Evolutionary conservation across 495 filamentous ascomycete genomes (phyloP).

Genomic region (Aspergillus cristatus): DNA sequence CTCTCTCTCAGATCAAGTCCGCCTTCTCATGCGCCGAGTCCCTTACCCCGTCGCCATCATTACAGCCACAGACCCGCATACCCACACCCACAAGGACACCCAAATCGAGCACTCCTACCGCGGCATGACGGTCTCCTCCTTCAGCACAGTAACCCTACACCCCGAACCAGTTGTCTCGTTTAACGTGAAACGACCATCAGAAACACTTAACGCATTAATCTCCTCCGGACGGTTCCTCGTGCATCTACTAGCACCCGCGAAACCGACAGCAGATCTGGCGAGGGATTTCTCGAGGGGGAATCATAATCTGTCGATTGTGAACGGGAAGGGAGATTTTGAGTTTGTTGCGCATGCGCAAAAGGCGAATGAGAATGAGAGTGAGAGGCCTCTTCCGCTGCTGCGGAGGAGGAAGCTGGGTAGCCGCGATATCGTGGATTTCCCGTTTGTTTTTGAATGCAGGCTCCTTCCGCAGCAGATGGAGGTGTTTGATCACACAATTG

Average conservation of each 20-base stretch:
- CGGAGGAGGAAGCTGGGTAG: conserved; percentile 7
- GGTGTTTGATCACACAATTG: conserved; percentile 36
- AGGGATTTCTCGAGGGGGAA: conserved; percentile 36
- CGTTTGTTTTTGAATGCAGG: conserved; percentile 33
- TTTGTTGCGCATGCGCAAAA: conserved; percentile 16
- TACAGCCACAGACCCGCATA: conserved; percentile 34
- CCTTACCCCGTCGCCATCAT: conserved; percentile 68
- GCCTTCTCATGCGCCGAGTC: conserved; percentile 58
- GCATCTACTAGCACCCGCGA: conserved; percentile 27
- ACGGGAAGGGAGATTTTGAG: conserved; percentile 29
- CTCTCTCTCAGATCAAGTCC: conserved; percentile 36
- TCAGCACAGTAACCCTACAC: conserved; percentile 61
- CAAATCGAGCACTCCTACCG: conserved; percentile 22
- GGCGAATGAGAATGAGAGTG: not conserved
- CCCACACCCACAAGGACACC: not conserved
- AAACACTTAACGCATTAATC: conserved; percentile 57
- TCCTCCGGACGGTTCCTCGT: conserved; percentile 35
- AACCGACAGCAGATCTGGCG: conserved; percentile 26
- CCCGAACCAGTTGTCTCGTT: conserved; percentile 66
- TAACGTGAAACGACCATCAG: conserved; percentile 66
- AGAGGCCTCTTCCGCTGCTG: conserved; percentile 23
- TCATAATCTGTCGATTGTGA: conserved; percentile 21
- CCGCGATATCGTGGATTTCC: conserved; percentile 16
- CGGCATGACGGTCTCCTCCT: conserved; percentile 76
- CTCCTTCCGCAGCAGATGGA: conserved; percentile 29